Conservation (phyloP, 2,329 filamentous ascomycete species). For the Fusarium sp. region DNA sequence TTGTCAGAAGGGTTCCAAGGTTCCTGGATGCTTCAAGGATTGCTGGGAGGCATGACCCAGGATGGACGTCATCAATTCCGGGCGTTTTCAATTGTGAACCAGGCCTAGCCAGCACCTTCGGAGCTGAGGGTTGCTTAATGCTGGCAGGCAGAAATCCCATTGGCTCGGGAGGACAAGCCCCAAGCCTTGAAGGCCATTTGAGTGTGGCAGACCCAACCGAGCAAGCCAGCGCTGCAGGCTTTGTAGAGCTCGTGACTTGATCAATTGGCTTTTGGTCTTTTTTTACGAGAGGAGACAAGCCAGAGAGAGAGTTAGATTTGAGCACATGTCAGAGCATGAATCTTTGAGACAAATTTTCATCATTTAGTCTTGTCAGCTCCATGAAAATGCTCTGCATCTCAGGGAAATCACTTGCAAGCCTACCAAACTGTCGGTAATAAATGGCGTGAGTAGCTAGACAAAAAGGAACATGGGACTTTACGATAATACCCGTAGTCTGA, state of each 20-base stretch:
- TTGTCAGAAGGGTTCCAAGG: conserved; percentile 21
- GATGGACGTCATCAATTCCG: conserved; percentile 25
- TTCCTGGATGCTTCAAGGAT: conserved; percentile 16
- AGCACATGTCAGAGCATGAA: conserved; percentile 15
- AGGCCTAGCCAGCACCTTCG: background rate
- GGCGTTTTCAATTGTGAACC: background rate
- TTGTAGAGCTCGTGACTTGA: conserved; percentile 30
- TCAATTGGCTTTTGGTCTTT: conserved; percentile 7
- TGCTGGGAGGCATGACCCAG: conserved; percentile 27
- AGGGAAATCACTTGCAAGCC: background rate
- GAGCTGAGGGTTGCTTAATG: conserved; percentile 20
- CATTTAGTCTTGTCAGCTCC: background rate
- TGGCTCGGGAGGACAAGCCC: conserved; percentile 13
- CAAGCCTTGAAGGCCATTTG: background rate
- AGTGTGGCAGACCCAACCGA: conserved; percentile 24
- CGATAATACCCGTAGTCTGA: conserved; percentile 23
- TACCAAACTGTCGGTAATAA: conserved; percentile 4
- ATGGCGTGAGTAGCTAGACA: conserved; percentile 1
- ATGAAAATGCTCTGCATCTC: background rate
- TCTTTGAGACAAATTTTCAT: conserved; percentile 3
- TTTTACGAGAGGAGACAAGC: background rate
- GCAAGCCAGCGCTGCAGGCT: conserved; percentile 17
- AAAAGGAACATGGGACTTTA: conserved; percentile 8
- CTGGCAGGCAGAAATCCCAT: conserved; percentile 12
- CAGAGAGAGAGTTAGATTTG: background rate